A percentile compares a stretch with the other conserved stretches of the same genome.
phyloP scores from a whole-genome alignment of 305 asterid species.

The Ajuga reptans region DNA sequence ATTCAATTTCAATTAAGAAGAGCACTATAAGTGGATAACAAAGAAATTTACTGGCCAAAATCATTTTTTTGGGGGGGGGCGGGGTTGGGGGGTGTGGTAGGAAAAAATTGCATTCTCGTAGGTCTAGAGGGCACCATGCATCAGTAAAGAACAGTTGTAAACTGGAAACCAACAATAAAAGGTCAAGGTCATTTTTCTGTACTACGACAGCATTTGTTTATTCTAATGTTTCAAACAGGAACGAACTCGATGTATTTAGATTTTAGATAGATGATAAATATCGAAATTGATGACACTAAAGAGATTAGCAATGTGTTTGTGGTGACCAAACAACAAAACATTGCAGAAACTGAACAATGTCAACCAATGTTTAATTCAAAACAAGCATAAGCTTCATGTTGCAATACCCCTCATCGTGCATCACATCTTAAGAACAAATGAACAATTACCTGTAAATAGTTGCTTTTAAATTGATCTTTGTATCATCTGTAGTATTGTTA shows the following conservation, averaged over 20 bases:
- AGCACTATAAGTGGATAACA: not conserved
- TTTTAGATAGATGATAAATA: not conserved
- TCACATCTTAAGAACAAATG: not conserved
- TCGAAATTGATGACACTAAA: not conserved
- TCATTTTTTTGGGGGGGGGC: too few relatives aligned
- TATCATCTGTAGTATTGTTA: conserved; percentile 44
- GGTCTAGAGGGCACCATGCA: not conserved
- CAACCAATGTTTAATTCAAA: not conserved
- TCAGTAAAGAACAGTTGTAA: not conserved
- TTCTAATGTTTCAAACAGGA: not conserved
- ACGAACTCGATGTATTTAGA: not conserved
- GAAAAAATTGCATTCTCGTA: too few relatives aligned
- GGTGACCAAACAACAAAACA: not conserved
- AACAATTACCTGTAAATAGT: conserved; percentile 60
- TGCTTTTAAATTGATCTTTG: conserved; percentile 79
- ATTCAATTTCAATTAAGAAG: not conserved
- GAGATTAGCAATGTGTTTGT: not conserved
- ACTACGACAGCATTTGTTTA: not conserved
- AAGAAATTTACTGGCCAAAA: not conserved
- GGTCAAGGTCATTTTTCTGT: not conserved
- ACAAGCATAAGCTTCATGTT: not conserved
- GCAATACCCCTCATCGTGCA: not conserved
- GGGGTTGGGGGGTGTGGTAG: too few relatives aligned
- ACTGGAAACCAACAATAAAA: not conserved
- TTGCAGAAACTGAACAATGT: not conserved